phyloP scores from a whole-genome alignment of 495 filamentous ascomycete species.

The Pyrenopolyporus hunteri region DNA sequence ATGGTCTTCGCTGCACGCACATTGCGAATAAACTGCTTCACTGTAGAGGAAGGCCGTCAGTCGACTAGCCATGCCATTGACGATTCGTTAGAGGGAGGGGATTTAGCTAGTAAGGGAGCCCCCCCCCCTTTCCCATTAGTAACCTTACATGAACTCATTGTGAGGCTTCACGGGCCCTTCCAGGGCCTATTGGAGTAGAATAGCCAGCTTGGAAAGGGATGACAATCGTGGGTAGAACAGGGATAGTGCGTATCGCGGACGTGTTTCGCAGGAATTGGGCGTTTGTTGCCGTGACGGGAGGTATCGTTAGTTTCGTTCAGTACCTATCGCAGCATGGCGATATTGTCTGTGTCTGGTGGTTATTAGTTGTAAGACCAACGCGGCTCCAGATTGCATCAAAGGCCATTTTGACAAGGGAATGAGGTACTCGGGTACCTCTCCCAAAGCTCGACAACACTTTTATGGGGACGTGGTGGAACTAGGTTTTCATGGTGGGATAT shows the following conservation, averaged over 20 bases:
- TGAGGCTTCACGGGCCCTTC: conserved; percentile 47
- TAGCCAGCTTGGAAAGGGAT: conserved; percentile 42
- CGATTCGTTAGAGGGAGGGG: not conserved
- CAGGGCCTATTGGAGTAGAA: conserved; percentile 48
- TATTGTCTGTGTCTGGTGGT: not conserved
- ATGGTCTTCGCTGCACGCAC: conserved; percentile 98
- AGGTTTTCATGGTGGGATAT: too few relatives aligned
- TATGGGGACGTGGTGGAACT: too few relatives aligned
- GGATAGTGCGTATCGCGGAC: not conserved
- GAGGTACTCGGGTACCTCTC: not conserved
- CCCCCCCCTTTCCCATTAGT: conserved; percentile 1
- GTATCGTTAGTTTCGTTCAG: not conserved
- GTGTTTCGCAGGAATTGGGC: not conserved
- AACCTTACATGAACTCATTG: conserved; percentile 54
- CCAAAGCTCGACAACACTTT: too few relatives aligned
- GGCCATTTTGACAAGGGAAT: conserved; percentile 6
- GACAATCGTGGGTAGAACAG: not conserved
- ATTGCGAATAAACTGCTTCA: conserved; percentile 99
- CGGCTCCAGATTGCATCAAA: conserved; percentile 5
- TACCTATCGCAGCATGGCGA: not conserved
- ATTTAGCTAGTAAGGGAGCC: not conserved
- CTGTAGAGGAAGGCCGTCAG: conserved; percentile 51
- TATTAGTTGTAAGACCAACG: not conserved
- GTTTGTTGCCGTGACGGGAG: not conserved
- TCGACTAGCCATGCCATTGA: conserved; percentile 5